Evolutionary conservation across 371 early-diverging fungal species (phyloP), one percentile per base, ranked within the genome.

Genomic region (Coemansia sp.): DNA sequence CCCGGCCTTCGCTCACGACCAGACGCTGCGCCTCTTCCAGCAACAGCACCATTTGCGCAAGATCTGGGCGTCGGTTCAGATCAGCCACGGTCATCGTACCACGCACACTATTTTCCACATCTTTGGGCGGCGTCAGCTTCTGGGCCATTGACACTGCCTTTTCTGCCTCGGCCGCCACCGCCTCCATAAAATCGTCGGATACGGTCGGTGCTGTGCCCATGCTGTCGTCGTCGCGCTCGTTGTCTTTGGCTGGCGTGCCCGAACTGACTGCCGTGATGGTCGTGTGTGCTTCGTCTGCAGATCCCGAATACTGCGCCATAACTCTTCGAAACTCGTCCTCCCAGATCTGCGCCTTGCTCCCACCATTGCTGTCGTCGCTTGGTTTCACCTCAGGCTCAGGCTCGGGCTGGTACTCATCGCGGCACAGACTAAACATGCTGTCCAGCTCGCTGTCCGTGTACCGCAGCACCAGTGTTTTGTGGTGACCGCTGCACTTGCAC

Each of bases 21-120:
- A 71, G 61, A 14, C 76, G 64, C 47, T 75, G 76, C 29, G 76
- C 72, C 58, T 71, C 71, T 48, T 75, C 72, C 18, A 75, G 76
- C 64, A 75, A 45, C 60, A 75, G 40, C 5, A 75, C 63, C 72
- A 75, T 67, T 27, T 66, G 76, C n/a, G 72, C 61, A 53, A 75
- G 67, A 11, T 75, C 72, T 0, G 72, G 76, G 39, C 76, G 72
- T 4, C 42, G 61, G 55, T 62, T 56, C 18, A 75, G 59, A 7
- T 64, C 68, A 21, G 67, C 61, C 4, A 71, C 27, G 1, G 60
- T 26, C 59, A 75, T 63, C 0, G 76, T 75, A n/a, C 48, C 57
- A 14, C 29, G 31, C 62, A 62, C 18, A 1, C 42, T 27, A 3
- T 3, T 37, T 24, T 26, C 14, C 22, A 47, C 31, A 37, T n/a